These are phyloP conservation scores for Polygonum aviculare DNA, from an alignment of 148 eudicot species.

Conservation along the genomic window DNA sequence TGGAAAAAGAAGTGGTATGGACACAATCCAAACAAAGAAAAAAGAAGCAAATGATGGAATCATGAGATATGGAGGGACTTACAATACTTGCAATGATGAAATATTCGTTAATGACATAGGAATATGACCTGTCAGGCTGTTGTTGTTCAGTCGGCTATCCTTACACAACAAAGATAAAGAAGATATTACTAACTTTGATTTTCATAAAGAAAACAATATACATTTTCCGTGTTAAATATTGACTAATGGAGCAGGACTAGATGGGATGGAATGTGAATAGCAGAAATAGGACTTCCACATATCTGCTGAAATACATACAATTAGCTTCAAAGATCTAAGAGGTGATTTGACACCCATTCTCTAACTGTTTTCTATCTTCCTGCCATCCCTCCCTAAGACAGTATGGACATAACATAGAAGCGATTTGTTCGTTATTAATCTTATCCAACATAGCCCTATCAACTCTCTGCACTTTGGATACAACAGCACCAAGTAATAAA, in stretches of 20 bases:
- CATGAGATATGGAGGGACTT: constrained; percentile 27
- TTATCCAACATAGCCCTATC: neutral
- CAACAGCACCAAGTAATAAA: neutral
- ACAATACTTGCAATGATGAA: constrained; percentile 85
- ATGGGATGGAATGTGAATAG: neutral
- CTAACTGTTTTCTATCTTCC: neutral
- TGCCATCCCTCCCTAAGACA: neutral
- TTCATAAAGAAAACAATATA: neutral
- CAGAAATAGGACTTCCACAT: neutral
- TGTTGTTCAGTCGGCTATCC: constrained; percentile 94
- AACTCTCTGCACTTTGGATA: neutral
- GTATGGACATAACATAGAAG: neutral
- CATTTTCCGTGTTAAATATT: neutral
- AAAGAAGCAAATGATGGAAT: neutral
- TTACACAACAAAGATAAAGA: constrained; percentile 26
- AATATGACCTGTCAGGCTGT: constrained; percentile 78
- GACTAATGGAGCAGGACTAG: neutral
- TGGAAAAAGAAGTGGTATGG: neutral
- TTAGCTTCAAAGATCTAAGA: neutral
- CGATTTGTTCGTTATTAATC: no score
- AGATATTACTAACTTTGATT: neutral
- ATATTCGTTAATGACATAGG: constrained; percentile 90
- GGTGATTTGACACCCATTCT: neutral
- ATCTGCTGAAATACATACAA: neutral
- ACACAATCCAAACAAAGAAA: neutral